These are phyloP conservation scores for Scortechinia acanthostroma DNA, from an alignment of 2,329 filamentous ascomycete genomes.

Conservation along the genomic window DNA sequence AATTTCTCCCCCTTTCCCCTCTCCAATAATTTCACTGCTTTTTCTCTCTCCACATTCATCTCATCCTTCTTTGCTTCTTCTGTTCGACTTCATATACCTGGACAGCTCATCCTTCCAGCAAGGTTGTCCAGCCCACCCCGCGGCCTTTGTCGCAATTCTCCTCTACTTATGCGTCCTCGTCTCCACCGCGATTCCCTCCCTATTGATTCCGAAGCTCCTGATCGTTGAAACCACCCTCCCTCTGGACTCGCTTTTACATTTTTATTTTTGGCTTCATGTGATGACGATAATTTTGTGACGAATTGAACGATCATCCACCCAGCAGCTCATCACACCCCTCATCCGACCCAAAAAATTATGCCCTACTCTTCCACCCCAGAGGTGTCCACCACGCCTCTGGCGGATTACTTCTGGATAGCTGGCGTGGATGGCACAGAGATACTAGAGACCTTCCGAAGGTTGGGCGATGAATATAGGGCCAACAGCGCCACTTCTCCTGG, in stretches of 20 bases:
- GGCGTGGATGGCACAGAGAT: conserved; percentile 64
- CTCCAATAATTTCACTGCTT: neutral
- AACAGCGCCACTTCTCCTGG: conserved; percentile 8
- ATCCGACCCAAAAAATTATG: neutral
- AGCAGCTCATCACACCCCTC: too few species aligned
- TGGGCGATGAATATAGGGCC: conserved; percentile 15
- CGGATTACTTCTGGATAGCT: conserved; percentile 73
- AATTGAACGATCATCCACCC: too few species aligned
- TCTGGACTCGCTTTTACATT: neutral
- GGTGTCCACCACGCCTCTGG: conserved; percentile 51
- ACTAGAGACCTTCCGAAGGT: conserved; percentile 38
- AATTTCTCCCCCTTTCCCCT: too few species aligned
- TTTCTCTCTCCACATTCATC: neutral
- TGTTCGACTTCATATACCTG: neutral
- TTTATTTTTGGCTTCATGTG: too few species aligned
- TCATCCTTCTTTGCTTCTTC: neutral
- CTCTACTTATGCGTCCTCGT: neutral
- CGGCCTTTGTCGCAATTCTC: neutral
- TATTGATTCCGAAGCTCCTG: neutral
- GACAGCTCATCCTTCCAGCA: neutral
- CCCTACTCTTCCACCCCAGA: conserved; percentile 13
- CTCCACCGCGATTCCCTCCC: neutral
- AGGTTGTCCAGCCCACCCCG: too few species aligned
- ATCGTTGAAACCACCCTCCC: neutral
- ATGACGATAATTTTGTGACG: too few species aligned